phyloP scores from a whole-genome alignment of 108 stramenopile genomes.

The Pseudonitzschia delicatissima region DNA sequence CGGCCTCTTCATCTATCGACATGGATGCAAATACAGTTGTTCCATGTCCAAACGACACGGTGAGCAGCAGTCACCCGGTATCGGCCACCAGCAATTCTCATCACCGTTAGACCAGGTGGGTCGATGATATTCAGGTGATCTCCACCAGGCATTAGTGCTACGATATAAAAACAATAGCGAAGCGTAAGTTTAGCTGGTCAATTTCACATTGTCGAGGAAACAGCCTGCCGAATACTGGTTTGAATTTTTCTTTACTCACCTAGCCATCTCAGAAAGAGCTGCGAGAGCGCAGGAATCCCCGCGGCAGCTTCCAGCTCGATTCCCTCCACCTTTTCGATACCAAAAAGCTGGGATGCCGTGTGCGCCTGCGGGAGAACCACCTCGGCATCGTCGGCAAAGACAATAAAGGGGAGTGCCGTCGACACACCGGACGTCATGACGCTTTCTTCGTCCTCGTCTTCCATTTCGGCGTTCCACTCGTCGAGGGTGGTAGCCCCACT shows the following conservation, averaged over 20 bases:
- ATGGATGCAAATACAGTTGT: slow-evolving; percentile 77
- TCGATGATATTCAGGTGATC: slow-evolving; percentile 87
- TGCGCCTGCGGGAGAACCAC: slow-evolving; percentile 84
- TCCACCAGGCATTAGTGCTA: slow-evolving; percentile 85
- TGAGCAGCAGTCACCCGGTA: slow-evolving; percentile 88
- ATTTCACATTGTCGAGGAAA: too few species aligned
- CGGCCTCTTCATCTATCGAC: slow-evolving; percentile 16
- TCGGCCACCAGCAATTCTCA: slow-evolving; percentile 84
- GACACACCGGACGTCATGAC: slow-evolving; percentile 21
- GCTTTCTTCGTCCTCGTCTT: slow-evolving; percentile 49
- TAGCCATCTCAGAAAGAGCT: slow-evolving; percentile 81
- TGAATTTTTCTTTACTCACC: slow-evolving; percentile 44
- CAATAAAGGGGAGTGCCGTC: slow-evolving; percentile 75
- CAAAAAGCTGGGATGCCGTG: slow-evolving; percentile 87
- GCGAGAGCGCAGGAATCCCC: slow-evolving; percentile 69
- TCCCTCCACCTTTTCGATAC: slow-evolving; percentile 73
- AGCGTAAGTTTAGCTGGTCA: too few species aligned
- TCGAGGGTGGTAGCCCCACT: slow-evolving; percentile 50
- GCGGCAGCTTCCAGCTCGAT: slow-evolving; percentile 88
- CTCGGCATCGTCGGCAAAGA: slow-evolving; percentile 84
- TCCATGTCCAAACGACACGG: slow-evolving; percentile 90
- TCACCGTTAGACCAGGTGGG: slow-evolving; percentile 85
- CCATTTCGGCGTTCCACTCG: slow-evolving; percentile 72
- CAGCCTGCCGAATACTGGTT: too few species aligned
- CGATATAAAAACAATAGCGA: neutral